A percentile compares a stretch with the other conserved stretches of the same genome.
Evolutionary conservation across 495 filamentous ascomycete species (phyloP).

Genomic region (Talaromyces thailandensis): DNA sequence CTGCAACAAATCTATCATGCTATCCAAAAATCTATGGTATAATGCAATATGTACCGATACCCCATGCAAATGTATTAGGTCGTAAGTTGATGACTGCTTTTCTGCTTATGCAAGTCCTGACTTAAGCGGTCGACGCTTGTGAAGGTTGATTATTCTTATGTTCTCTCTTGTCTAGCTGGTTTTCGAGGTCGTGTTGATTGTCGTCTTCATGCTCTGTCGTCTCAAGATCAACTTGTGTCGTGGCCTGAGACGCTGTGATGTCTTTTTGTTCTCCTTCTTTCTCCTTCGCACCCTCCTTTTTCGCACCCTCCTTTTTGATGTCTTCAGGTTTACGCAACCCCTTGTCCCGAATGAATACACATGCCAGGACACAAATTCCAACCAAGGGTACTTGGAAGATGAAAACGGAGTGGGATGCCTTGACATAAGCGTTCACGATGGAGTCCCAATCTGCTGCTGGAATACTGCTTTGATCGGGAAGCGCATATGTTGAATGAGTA

Average conservation of each 20-base stretch:
- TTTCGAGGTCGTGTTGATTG: constrained; percentile 6
- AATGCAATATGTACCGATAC: background rate
- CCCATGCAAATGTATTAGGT: background rate
- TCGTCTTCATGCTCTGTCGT: background rate
- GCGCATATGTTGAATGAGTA: constrained; percentile 32
- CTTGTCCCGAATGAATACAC: constrained; percentile 43
- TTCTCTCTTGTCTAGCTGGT: constrained; percentile 12
- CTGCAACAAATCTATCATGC: background rate
- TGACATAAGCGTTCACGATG: constrained; percentile 41
- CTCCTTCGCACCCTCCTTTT: background rate
- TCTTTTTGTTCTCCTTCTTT: constrained; percentile 10
- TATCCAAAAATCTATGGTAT: background rate
- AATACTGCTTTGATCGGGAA: constrained; percentile 23
- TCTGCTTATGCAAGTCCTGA: background rate
- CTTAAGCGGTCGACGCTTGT: background rate
- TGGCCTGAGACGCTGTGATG: constrained; percentile 43
- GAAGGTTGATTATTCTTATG: background rate
- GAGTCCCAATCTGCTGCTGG: constrained; percentile 26
- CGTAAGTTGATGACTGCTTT: background rate
- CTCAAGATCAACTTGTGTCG: constrained; percentile 4
- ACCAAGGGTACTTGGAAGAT: constrained; percentile 46
- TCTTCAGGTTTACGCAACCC: constrained; percentile 45
- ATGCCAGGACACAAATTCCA: constrained; percentile 41
- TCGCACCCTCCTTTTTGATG: background rate
- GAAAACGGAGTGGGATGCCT: constrained; percentile 45